Evolutionary conservation across 208 protist species (phyloP).

Genomic region (Trypanosoma boissoni): DNA sequence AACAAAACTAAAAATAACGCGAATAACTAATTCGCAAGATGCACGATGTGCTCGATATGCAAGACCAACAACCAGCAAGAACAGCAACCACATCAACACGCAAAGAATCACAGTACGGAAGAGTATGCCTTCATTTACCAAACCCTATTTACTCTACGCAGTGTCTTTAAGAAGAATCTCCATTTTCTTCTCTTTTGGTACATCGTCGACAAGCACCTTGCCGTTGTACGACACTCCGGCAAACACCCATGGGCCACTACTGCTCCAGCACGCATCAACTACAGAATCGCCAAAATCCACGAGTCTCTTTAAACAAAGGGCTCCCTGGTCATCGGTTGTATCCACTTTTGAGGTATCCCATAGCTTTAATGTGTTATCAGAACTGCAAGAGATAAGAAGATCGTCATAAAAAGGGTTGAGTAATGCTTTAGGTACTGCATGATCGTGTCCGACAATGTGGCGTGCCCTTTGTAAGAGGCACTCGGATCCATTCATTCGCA

Average conservation of each 20-base stretch:
- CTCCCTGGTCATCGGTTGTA: slow-evolving; percentile 7
- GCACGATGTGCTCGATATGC: not conserved
- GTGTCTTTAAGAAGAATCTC: slow-evolving; percentile 71
- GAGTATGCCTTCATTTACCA: no score
- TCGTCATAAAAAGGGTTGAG: slow-evolving; percentile 87
- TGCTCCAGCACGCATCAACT: slow-evolving; percentile 73
- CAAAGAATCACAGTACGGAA: not conserved
- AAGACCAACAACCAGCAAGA: not conserved
- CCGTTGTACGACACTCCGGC: slow-evolving; percentile 84
- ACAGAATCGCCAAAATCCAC: slow-evolving; percentile 80
- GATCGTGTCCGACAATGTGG: slow-evolving; percentile 62
- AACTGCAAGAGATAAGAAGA: slow-evolving; percentile 65
- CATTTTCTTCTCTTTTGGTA: slow-evolving; percentile 84
- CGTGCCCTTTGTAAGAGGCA: slow-evolving; percentile 5
- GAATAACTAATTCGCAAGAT: not conserved
- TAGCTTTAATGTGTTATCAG: slow-evolving; percentile 76
- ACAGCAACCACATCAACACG: not conserved
- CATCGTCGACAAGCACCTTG: slow-evolving; percentile 74
- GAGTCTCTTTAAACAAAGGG: slow-evolving; percentile 45
- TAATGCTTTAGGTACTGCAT: slow-evolving; percentile 49
- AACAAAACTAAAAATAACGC: not conserved
- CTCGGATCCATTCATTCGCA: slow-evolving; percentile 31
- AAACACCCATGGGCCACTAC: slow-evolving; percentile 79
- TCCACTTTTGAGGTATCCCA: slow-evolving; percentile 52
- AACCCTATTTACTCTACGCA: no score